Conservation (phyloP, 768 basidiomycete genomes). For the Leccinum longicurvipes region DNA sequence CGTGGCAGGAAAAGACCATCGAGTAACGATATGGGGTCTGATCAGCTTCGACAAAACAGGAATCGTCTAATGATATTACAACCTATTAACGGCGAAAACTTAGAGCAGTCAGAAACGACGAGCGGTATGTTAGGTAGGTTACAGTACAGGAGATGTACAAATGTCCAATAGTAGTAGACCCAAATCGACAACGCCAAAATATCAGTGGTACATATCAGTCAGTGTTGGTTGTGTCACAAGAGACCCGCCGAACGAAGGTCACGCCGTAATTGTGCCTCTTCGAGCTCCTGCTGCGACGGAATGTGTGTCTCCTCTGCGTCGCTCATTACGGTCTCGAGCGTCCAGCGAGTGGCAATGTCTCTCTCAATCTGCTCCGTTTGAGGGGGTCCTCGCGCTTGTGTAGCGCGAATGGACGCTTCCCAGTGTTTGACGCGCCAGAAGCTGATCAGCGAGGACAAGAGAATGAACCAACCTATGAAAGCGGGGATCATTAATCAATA, state of each 20-base stretch:
- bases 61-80: background rate
- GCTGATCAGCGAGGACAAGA: slow-evolving; percentile 77
- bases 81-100: background rate
- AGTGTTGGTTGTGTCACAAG: slow-evolving; percentile 29
- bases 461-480: slow-evolving; percentile 80
- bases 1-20: slow-evolving; percentile 61
- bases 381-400: slow-evolving; percentile 23
- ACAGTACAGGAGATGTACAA: slow-evolving; percentile 15
- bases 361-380: slow-evolving; percentile 45
- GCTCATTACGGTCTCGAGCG: slow-evolving; percentile 52
- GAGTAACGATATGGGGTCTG: slow-evolving; percentile 71
- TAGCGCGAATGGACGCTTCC: slow-evolving; percentile 65
- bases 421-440: slow-evolving; percentile 85
- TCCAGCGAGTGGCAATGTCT: slow-evolving; percentile 49
- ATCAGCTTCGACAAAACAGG: slow-evolving; percentile 35
- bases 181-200: background rate
- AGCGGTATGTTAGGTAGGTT: slow-evolving; percentile 11
- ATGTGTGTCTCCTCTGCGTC: slow-evolving; percentile 27
- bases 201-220: slow-evolving; percentile 5
- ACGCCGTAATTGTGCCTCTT: slow-evolving; percentile 46
- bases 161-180: background rate
- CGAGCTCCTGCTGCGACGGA: slow-evolving; percentile 30
- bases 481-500: background rate
- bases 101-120: background rate
- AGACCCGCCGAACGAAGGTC: slow-evolving; percentile 56